Evolutionary conservation across 139 green algal genomes (phyloP).

Genomic region (Diplosphaera chodatii): DNA sequence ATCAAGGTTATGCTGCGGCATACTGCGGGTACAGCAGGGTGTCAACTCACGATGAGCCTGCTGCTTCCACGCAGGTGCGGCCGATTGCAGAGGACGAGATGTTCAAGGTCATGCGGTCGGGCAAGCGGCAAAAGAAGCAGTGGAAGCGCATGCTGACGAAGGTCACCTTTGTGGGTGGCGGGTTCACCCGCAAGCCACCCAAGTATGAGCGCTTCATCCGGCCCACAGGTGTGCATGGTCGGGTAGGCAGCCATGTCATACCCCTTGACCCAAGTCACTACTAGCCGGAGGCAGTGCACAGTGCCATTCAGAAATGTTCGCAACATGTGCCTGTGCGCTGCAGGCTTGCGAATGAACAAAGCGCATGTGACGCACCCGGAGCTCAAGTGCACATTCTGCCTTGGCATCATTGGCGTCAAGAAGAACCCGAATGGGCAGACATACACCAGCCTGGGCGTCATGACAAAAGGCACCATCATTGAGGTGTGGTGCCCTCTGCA

Average conservation of each 20-base stretch:
- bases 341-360: conserved; percentile 96
- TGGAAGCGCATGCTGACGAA: conserved; percentile 99
- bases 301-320: too few species aligned
- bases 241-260: too few species aligned
- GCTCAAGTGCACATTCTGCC: conserved; percentile 93
- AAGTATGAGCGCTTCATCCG: conserved; percentile 99
- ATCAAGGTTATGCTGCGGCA: background rate
- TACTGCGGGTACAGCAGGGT: background rate
- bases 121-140: conserved; percentile 88
- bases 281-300: too few species aligned
- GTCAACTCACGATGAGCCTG: background rate
- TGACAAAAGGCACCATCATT: conserved; percentile 94
- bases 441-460: conserved; percentile 92
- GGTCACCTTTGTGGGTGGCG: conserved; percentile 93
- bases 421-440: conserved; percentile 99
- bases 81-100: conserved; percentile 98
- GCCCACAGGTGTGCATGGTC: conserved; percentile 54
- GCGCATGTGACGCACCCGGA: conserved; percentile 98
- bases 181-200: conserved; percentile 97
- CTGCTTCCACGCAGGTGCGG: conserved; percentile 55
- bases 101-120: conserved; percentile 93
- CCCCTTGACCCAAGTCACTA: too few species aligned
- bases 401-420: conserved; percentile 98
- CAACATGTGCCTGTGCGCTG: too few species aligned
- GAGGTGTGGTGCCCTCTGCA: conserved; percentile 42